Evolutionary conservation across 1,284 basidiomycete genomes (phyloP), one percentile per base, ranked within the genome.

Genomic region (Ganoderma boninense): DNA sequence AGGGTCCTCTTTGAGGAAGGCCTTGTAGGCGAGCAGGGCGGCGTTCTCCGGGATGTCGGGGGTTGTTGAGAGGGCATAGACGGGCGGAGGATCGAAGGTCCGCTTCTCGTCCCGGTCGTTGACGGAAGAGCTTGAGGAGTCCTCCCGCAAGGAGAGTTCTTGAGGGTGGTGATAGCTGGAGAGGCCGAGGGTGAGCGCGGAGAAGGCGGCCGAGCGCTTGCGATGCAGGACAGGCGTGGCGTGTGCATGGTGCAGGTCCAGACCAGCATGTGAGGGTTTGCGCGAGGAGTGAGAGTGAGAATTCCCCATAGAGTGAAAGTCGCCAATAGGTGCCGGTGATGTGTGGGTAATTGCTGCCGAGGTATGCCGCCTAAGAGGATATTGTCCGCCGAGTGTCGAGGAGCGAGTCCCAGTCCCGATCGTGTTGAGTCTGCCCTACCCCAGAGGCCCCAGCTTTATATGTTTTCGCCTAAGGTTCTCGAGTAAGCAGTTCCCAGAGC

Each of bases 1-100:
- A n/a, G 84, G 83, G 71, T 82, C 82, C 18, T 76, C 73, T 63
- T 80, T 80, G 62, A 83, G 76, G 78, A 85, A 85, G 18, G 74
- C 70, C 68, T 77, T 78, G 73, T 82, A 82, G 46, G 81, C 81
- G 32, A 69, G 59, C 29, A 72, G 70, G 52, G 69, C 75, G 75
- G 74, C 69, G 75, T 79, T 76, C 61, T 79, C 79, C 69, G 79
- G 72, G 67, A 80, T 74, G 73, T 80, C 72, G 32, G 77, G 70
- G 32, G 68, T 73, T 65, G 75, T 76, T 35, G 73, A 76, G 57
- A 73, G 74, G 35, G 74, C 78, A 66, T 79, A 80, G 46, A 80
- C 75, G 26, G 77, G 81, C 23, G 78, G 78, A 40, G 74, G 80
- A 69, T 71, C 79, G 68, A 76, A 78, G 72, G 71, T 76, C 20